These are phyloP conservation scores for Salicornia ramosissima DNA, from an alignment of 148 eudicot species.

Conservation along the genomic window DNA sequence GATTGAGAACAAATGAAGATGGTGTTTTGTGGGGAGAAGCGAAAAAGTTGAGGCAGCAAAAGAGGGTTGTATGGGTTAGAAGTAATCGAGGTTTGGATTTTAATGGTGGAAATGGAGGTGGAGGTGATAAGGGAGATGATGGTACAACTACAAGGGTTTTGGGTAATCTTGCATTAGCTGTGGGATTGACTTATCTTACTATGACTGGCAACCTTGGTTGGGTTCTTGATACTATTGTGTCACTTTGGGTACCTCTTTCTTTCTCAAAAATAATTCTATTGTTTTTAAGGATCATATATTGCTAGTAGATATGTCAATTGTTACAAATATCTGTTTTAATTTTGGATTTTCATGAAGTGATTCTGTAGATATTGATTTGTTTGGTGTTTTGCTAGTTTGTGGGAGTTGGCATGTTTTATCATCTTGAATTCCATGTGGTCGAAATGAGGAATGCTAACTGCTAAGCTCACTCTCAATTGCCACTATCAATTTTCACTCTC, in stretches of 20 bases:
- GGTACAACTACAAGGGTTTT: slow-evolving; percentile 46
- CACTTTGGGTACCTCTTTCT: slow-evolving; percentile 61
- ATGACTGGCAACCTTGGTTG: slow-evolving; percentile 92
- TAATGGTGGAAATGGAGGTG: slow-evolving; percentile 52
- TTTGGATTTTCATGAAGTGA: background rate
- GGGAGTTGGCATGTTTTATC: background rate
- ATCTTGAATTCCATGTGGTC: background rate
- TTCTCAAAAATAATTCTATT: background rate
- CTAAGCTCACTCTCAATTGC: no score
- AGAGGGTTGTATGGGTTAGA: slow-evolving; percentile 52
- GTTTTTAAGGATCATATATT: background rate
- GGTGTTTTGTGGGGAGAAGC: slow-evolving; percentile 33
- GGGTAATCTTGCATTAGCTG: slow-evolving; percentile 76
- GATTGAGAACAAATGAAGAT: slow-evolving; percentile 30
- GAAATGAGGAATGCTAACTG: no score
- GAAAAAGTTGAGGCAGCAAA: slow-evolving; percentile 28
- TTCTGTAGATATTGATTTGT: background rate
- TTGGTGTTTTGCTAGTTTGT: background rate
- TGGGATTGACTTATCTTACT: slow-evolving; percentile 75
- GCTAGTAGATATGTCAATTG: background rate
- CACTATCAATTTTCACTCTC: no score
- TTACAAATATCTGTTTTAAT: background rate
- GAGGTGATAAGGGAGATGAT: slow-evolving; percentile 47
- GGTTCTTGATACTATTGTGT: slow-evolving; percentile 82
- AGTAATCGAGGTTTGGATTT: slow-evolving; percentile 48